phyloP scores from a whole-genome alignment of 1,139 yeast genomes.

The Wickerhamomyces sp. region DNA sequence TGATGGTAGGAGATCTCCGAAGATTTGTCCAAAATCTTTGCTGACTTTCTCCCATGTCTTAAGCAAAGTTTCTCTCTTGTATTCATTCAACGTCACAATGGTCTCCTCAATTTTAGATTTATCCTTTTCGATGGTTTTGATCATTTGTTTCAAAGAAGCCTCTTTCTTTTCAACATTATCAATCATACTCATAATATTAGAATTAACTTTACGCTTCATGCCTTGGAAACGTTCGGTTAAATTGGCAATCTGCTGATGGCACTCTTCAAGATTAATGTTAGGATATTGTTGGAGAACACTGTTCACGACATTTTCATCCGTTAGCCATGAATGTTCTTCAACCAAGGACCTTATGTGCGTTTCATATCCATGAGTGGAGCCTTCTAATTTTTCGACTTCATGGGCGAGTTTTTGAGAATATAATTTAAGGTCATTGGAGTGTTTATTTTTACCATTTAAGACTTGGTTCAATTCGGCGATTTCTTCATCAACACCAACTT shows the following conservation, averaged over 20 bases:
- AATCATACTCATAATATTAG: constrained; percentile 89
- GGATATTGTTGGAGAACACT: constrained; percentile 55
- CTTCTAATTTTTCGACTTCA: constrained; percentile 56
- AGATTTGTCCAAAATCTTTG: constrained; percentile 86
- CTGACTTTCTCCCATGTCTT: constrained; percentile 86
- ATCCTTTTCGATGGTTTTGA: constrained; percentile 85
- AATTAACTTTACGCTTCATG: constrained; percentile 83
- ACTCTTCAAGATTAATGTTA: constrained; percentile 58
- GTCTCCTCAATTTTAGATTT: constrained; percentile 88
- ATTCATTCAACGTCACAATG: constrained; percentile 77
- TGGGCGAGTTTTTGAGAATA: constrained; percentile 57
- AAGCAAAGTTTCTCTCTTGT: constrained; percentile 78
- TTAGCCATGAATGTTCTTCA: constrained; percentile 67
- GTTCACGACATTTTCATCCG: constrained; percentile 54
- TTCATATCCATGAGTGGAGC: constrained; percentile 39
- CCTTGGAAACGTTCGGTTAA: constrained; percentile 61
- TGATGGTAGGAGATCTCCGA: constrained; percentile 83
- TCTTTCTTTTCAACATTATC: constrained; percentile 93
- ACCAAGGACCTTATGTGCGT: constrained; percentile 45
- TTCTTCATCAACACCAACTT: constrained; percentile 76
- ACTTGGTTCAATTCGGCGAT: constrained; percentile 56
- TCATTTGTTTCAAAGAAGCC: constrained; percentile 69
- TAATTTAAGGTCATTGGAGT: constrained; percentile 47
- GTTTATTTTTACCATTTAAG: constrained; percentile 48
- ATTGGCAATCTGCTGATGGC: constrained; percentile 51